phyloP scores from a whole-genome alignment of 441 rosid species.

The Adansonia madagascariensis region DNA sequence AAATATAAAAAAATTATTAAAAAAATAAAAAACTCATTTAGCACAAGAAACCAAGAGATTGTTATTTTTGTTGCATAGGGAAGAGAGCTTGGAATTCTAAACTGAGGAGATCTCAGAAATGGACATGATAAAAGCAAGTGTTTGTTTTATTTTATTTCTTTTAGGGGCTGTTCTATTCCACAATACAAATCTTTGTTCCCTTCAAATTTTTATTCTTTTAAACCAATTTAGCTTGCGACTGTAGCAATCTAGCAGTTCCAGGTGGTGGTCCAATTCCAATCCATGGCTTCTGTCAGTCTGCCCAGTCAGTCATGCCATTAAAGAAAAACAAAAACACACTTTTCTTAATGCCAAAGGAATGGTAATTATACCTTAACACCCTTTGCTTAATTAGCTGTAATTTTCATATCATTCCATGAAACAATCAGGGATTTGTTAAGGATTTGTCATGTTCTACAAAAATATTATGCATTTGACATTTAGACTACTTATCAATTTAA shows the following conservation, averaged over 20 bases:
- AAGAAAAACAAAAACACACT: conserved; percentile 45
- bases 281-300: conserved; percentile 44
- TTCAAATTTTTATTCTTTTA: conserved; percentile 43
- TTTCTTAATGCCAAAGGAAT: conserved; percentile 80
- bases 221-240: conserved; percentile 38
- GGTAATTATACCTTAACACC: not conserved
- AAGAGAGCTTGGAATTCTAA: conserved; percentile 73
- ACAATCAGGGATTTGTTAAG: no score
- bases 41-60: conserved; percentile 56
- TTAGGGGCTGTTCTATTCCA: conserved; percentile 45
- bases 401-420: not conserved
- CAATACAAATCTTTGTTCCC: not conserved
- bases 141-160: conserved; percentile 50
- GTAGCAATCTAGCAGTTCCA: conserved; percentile 52
- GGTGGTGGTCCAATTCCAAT: conserved; percentile 31
- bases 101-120: conserved; percentile 12
- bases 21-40: conserved; percentile 57
- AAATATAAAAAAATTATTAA: conserved; percentile 44
- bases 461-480: no score
- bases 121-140: conserved; percentile 54
- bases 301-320: conserved; percentile 36
- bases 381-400: not conserved
- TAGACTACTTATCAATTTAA: no score
- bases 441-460: no score
- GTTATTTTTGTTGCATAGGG: conserved; percentile 55